Evolutionary conservation across 192 early-diverging fungal genomes (phyloP), one percentile per base, ranked within the genome.

Genomic region (Chytriomyces confervae): DNA sequence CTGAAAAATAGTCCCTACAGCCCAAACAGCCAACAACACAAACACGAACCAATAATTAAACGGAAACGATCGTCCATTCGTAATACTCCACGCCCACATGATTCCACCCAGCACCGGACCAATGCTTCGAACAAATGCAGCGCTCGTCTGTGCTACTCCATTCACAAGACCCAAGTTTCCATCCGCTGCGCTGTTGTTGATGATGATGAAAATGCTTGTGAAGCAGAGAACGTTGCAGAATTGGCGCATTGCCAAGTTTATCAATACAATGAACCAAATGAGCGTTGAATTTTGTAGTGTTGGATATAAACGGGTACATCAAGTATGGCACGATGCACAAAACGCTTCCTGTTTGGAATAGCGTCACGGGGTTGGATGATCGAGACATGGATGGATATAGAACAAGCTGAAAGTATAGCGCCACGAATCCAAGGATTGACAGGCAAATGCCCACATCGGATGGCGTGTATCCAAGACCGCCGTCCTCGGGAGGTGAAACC

Each of bases 1-100:
- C 36, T 36, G 36, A 7, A 70, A 7, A 23, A 70, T 13, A 9
- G 45, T 16, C 46, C 53, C 72, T 1, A 61, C 43, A 18, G 36
- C 51, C 53, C 72, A 61, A 36, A 62, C 57, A 20, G 5, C 50
- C 13, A 79, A 11, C 43, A 63, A 44, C 18, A 36, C 8, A 75
- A 79, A 79, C 1, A 79, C 78, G 66, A 79, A 79, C 70, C 72
- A 79, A 61, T 79, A 75, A 75, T 79, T 75, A 63, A 79, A 79
- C 16, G 78, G 72, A 57, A 74, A 79, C 36, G 46, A 47, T 10
- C 66, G 51, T 13, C 69, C 67, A 69, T 79, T 79, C 16, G 29
- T 79, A 27, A 79, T 64, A 47, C 78, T 79, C 78, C 78, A 79
- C 7, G 78, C 78, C 78, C 78, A 79, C 44, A 79, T n/a, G 51